Evolutionary conservation across 2,329 filamentous ascomycete genomes (phyloP).

Genomic region (Pseudopyricularia javanii): DNA sequence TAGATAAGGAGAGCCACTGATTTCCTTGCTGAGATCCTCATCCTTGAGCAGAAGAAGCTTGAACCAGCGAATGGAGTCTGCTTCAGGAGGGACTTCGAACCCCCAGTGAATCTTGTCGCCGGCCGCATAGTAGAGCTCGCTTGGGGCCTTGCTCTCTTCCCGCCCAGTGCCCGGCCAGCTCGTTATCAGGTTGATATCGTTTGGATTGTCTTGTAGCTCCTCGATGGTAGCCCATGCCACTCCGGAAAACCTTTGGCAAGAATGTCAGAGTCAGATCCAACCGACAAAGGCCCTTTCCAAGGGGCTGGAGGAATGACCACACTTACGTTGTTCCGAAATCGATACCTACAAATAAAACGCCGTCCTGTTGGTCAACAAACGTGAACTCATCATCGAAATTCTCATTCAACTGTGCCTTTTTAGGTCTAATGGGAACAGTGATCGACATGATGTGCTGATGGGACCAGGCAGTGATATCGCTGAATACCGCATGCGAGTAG

Average conservation of each 20-base stretch:
- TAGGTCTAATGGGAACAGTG: no score
- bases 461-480: no score
- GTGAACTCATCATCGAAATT: not conserved
- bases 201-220: not conserved
- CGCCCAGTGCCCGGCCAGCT: not conserved
- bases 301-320: not conserved
- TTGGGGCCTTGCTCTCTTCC: not conserved
- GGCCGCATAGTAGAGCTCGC: not conserved
- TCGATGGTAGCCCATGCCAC: not conserved
- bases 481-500: no score
- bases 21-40: not conserved
- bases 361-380: not conserved
- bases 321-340: constrained; percentile 1
- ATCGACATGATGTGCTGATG: no score
- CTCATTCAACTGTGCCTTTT: no score
- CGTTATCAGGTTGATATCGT: not conserved
- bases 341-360: not conserved
- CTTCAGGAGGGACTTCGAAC: not conserved
- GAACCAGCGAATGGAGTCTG: not conserved
- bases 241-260: not conserved
- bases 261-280: not conserved
- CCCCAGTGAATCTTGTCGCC: not conserved
- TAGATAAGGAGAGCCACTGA: not conserved
- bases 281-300: not conserved
- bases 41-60: not conserved